Evolutionary conservation across 352 stramenopile species (phyloP).

Genomic region (Bremia lactucae): DNA sequence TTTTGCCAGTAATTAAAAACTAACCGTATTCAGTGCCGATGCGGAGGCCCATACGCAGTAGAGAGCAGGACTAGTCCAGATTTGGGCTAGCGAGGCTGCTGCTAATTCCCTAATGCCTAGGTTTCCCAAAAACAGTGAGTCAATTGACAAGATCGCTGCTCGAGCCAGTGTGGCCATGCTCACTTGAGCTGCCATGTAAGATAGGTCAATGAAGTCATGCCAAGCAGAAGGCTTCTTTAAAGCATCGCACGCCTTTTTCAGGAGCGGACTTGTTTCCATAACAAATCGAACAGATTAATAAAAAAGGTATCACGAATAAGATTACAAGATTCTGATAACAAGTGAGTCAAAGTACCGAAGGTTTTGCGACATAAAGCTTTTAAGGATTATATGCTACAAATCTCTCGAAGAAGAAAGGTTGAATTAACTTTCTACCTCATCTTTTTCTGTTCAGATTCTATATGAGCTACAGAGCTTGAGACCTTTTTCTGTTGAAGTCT

Average conservation of each 20-base stretch:
- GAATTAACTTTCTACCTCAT: no score
- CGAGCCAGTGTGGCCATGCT: constrained; percentile 49
- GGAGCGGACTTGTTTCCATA: constrained; percentile 42
- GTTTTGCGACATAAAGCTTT: no score
- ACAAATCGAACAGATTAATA: no score
- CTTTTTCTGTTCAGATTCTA: no score
- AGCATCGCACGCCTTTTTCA: constrained; percentile 14
- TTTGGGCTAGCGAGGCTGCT: constrained; percentile 49
- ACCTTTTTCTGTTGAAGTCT: constrained; percentile 23
- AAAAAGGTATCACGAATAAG: no score
- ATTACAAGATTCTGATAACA: no score
- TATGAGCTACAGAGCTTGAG: no score
- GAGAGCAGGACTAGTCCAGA: constrained; percentile 60
- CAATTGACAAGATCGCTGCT: constrained; percentile 56
- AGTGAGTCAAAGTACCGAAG: no score
- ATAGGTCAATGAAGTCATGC: constrained; percentile 48
- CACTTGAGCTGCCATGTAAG: constrained; percentile 52
- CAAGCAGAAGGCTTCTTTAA: constrained; percentile 22
- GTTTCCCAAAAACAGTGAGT: constrained; percentile 70
- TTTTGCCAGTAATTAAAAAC: neutral
- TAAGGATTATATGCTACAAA: no score
- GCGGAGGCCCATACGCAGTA: constrained; percentile 53
- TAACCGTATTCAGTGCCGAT: constrained; percentile 52
- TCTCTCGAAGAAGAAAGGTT: no score
- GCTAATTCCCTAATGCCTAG: constrained; percentile 63